Percentiles rank a stretch among this genome's conserved stretches.
Evolutionary conservation across 2,329 filamentous ascomycete species (phyloP).

Genomic region (Dendrostoma leiphaemia): DNA sequence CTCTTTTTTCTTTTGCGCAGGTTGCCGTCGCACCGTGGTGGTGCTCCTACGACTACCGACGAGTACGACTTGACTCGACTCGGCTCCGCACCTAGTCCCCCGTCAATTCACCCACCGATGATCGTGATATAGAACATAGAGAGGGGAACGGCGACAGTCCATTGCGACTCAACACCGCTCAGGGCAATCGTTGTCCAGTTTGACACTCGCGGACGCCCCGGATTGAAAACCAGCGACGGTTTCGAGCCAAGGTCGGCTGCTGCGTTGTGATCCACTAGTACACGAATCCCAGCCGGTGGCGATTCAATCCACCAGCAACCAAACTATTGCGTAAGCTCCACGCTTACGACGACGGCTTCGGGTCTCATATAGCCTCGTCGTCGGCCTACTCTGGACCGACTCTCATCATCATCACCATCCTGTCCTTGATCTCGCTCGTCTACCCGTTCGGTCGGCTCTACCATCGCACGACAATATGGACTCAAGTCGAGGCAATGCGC

Average conservation of each 20-base stretch:
- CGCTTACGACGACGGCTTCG: slow-evolving; percentile 16
- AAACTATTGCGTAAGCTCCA: slow-evolving; percentile 7
- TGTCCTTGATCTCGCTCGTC: background rate
- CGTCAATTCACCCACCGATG: slow-evolving; percentile 7
- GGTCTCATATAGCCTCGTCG: slow-evolving; percentile 4
- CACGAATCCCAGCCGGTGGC: slow-evolving; percentile 1
- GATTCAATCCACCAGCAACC: slow-evolving; percentile 1
- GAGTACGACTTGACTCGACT: background rate
- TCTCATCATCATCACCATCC: background rate
- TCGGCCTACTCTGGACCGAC: background rate
- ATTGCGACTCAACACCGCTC: background rate
- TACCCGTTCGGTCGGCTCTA: background rate
- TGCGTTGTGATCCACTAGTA: background rate
- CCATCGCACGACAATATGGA: slow-evolving; percentile 29
- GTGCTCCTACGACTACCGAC: background rate
- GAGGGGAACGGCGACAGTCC: background rate
- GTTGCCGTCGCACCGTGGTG: too few species aligned
- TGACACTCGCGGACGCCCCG: background rate
- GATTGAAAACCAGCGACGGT: background rate
- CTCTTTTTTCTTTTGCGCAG: slow-evolving; percentile 13
- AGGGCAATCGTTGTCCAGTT: too few species aligned
- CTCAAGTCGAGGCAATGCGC: slow-evolving; percentile 22
- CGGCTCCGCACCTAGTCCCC: too few species aligned
- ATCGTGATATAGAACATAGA: slow-evolving; percentile 2
- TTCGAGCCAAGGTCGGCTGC: background rate